phyloP scores from a whole-genome alignment of 1,139 yeast genomes.

The Yamadazyma spencermartinsiae region DNA sequence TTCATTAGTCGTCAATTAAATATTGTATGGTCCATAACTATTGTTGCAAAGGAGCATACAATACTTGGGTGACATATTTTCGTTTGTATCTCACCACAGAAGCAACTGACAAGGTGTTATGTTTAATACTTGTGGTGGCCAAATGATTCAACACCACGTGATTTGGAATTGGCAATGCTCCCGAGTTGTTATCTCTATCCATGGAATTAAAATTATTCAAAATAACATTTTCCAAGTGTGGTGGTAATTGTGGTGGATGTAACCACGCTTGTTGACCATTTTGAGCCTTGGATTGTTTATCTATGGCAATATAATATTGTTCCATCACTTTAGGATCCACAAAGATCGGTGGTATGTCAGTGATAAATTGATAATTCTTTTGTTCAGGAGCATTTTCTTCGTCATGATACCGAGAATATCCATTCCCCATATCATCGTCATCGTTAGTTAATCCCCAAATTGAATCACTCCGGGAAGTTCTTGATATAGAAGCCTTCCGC shows the following conservation, averaged over 20 bases:
- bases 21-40: too few species aligned
- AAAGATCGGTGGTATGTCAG: conserved; percentile 86
- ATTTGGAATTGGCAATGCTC: conserved; percentile 51
- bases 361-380: conserved; percentile 48
- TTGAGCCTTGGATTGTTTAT: conserved; percentile 63
- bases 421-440: conserved; percentile 81
- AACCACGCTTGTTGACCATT: conserved; percentile 73
- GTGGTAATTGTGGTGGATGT: conserved; percentile 54
- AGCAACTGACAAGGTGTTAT: conserved; percentile 50
- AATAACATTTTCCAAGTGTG: conserved; percentile 49
- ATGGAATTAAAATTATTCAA: conserved; percentile 48
- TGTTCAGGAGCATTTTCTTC: conserved; percentile 42
- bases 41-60: conserved; percentile 49
- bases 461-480: conserved; percentile 43
- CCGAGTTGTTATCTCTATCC: conserved; percentile 48
- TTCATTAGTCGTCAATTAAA: too few species aligned
- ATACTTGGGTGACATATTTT: conserved; percentile 50
- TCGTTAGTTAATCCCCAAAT: conserved; percentile 59
- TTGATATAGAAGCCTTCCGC: conserved; percentile 31
- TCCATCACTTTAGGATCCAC: conserved; percentile 68
- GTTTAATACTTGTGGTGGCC: conserved; percentile 51
- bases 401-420: conserved; percentile 75
- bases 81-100: conserved; percentile 49
- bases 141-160: conserved; percentile 50
- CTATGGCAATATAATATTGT: conserved; percentile 69